A percentile compares a stretch with the other conserved stretches of the same genome.
Evolutionary conservation across 441 rosid species (phyloP).

Genomic region (Hypseocharis bilobata): DNA sequence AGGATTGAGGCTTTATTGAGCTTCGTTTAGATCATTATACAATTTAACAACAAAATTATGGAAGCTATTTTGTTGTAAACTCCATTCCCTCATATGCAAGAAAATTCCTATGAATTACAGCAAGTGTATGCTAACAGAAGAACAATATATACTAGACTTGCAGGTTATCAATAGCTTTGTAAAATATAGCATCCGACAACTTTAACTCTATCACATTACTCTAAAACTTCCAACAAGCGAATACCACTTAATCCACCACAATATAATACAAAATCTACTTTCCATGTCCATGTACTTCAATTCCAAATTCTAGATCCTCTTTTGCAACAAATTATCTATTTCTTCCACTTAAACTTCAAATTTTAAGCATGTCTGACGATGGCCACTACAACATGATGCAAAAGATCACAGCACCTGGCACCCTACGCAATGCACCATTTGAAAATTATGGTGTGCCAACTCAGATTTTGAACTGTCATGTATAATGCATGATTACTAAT

Average conservation of each 20-base stretch:
- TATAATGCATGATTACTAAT: not conserved
- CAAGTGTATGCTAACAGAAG: not conserved
- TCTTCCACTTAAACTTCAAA: not conserved
- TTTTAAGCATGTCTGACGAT: too few relatives aligned
- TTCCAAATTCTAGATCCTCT: not conserved
- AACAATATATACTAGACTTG: not conserved
- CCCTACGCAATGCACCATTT: not conserved
- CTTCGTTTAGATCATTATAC: not conserved
- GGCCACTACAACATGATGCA: not conserved
- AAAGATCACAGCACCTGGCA: not conserved
- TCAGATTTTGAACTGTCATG: not conserved
- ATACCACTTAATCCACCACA: too few relatives aligned
- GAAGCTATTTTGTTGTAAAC: not conserved
- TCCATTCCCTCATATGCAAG: not conserved
- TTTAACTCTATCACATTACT: too few relatives aligned
- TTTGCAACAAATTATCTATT: not conserved
- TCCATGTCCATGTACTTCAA: too few relatives aligned
- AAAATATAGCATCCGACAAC: not conserved
- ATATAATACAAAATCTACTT: too few relatives aligned
- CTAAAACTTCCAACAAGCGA: too few relatives aligned
- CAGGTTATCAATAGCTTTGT: not conserved
- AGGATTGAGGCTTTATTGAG: not conserved
- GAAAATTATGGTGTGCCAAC: not conserved
- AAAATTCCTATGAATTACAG: not conserved
- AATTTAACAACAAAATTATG: not conserved